Conservation (phyloP, 208 protist species). For the Leishmania arabica region DNA sequence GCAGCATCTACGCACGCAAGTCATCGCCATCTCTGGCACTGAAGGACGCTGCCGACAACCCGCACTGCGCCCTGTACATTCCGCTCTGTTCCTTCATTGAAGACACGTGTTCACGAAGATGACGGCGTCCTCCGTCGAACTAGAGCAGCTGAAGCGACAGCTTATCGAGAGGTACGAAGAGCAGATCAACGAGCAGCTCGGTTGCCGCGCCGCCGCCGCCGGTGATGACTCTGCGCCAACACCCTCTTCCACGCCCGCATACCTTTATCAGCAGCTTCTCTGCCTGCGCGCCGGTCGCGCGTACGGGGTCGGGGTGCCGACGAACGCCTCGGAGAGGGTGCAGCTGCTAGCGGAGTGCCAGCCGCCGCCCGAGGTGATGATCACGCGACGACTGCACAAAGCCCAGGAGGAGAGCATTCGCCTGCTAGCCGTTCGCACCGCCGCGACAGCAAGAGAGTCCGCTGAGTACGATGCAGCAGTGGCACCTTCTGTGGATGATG, state of each 20-base stretch:
- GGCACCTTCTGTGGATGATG: not conserved
- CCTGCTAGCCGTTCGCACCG: constrained; percentile 15
- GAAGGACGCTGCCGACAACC: not conserved
- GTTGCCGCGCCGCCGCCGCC: not conserved
- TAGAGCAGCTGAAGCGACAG: constrained; percentile 25
- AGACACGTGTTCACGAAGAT: not conserved
- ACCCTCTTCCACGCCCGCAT: constrained; percentile 13
- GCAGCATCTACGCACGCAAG: not conserved
- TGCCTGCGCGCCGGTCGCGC: constrained; percentile 37
- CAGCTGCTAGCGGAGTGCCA: constrained; percentile 16
- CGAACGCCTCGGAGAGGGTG: constrained; percentile 12
- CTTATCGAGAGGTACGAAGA: constrained; percentile 25
- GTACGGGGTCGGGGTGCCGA: not conserved
- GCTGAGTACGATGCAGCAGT: not conserved
- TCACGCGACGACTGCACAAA: constrained; percentile 15
- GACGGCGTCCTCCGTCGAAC: constrained; percentile 7
- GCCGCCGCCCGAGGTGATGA: constrained; percentile 7
- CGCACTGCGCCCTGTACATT: not conserved
- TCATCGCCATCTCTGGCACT: not conserved
- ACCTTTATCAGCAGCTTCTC: constrained; percentile 47
- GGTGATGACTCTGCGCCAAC: not conserved
- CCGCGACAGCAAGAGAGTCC: not conserved
- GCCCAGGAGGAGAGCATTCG: constrained; percentile 29
- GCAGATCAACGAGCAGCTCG: constrained; percentile 9
- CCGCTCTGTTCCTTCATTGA: not conserved